Percentiles rank a stretch among this genome's conserved stretches.
Conservation (phyloP, 164 flowering plant species). For the Platanus orientalis region DNA sequence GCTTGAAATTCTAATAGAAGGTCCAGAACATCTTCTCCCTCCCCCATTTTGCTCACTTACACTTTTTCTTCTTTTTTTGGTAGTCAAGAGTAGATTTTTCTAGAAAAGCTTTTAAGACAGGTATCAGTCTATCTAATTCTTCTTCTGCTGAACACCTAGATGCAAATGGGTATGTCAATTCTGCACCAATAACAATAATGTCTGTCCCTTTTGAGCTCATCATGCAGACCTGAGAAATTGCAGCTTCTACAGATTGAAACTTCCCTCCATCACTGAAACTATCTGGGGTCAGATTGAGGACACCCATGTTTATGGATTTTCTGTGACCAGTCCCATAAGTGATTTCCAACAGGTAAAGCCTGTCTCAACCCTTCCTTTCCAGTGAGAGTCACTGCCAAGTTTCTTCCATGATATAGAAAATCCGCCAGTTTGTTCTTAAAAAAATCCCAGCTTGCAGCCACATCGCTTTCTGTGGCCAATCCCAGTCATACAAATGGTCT, state of each 20-base stretch:
- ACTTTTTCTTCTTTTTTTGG: no score
- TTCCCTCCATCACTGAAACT: constrained; percentile 96
- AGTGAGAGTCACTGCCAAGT: constrained; percentile 71
- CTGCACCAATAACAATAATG: constrained; percentile 90
- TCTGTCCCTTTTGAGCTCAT: constrained; percentile 85
- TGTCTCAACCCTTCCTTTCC: constrained; percentile 72
- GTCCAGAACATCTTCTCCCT: no score
- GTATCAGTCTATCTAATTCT: constrained; percentile 76
- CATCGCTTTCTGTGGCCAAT: constrained; percentile 48
- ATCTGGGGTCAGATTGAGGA: constrained; percentile 88
- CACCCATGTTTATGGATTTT: constrained; percentile 86
- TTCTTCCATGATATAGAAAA: constrained; percentile 70
- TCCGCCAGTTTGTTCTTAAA: constrained; percentile 48
- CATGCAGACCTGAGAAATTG: constrained; percentile 59
- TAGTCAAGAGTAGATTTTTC: no score
- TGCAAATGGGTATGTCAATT: constrained; percentile 89
- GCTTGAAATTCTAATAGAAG: no score
- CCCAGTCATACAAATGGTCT: constrained; percentile 90
- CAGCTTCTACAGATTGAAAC: constrained; percentile 54
- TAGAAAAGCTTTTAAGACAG: constrained; percentile 68
- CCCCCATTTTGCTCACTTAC: no score
- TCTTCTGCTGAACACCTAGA: constrained; percentile 60
- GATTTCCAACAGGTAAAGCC: constrained; percentile 68
- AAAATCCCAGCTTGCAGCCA: constrained; percentile 78
- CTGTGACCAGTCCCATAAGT: constrained; percentile 72